Percentiles rank a stretch among this genome's conserved stretches.
phyloP scores from a whole-genome alignment of 306 rosid species.

The Dryas drummondii region DNA sequence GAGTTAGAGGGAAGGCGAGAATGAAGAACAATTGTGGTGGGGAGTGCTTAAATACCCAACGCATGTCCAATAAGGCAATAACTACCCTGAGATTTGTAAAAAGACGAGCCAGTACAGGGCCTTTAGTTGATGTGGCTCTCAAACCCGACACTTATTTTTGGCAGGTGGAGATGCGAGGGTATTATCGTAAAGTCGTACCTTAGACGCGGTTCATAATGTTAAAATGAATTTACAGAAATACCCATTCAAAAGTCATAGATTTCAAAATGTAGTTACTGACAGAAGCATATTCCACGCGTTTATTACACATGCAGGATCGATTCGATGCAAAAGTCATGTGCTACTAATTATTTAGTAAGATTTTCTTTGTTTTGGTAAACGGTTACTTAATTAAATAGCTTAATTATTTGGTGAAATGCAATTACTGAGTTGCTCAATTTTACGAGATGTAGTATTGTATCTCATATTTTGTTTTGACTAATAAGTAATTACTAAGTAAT shows the following conservation, averaged over 20 bases:
- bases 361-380: no score
- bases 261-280: no score
- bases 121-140: not conserved
- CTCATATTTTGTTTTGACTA: no score
- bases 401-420: no score
- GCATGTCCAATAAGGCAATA: conserved; percentile 34
- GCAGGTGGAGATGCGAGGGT: conserved; percentile 19
- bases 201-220: conserved; percentile 1
- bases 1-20: conserved; percentile 10
- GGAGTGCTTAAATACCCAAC: conserved; percentile 48
- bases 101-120: conserved; percentile 22
- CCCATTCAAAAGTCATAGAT: no score
- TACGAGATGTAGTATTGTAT: no score
- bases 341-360: no score
- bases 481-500: no score
- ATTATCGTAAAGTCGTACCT: conserved; percentile 7
- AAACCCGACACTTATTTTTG: not conserved
- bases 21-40: conserved; percentile 19
- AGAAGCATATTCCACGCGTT: not conserved
- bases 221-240: no score
- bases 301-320: not conserved
- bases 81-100: conserved; percentile 24
- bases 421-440: no score
- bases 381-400: no score
- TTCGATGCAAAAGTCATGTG: no score